Evolutionary conservation across 345 rosid genomes (phyloP).

Genomic region (Sonneratia caseolaris): DNA sequence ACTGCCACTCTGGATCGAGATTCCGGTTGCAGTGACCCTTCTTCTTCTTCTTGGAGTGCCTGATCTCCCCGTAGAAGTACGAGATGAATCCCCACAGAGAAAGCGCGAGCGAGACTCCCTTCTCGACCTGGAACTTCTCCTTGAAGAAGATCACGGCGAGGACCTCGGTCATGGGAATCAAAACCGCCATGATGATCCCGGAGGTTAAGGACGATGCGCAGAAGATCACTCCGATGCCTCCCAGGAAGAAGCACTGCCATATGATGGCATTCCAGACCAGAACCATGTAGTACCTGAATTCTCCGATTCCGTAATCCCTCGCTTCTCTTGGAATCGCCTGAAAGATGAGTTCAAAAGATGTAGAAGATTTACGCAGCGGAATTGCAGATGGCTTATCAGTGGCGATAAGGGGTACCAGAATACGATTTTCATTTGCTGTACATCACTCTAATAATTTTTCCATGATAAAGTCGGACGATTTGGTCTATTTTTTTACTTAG

Average conservation of each 20-base stretch:
- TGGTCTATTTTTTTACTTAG: no score
- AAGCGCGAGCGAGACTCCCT: constrained; percentile 53
- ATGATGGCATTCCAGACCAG: constrained; percentile 29
- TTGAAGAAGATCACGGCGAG: constrained; percentile 55
- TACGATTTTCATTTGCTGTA: no score
- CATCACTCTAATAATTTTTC: no score
- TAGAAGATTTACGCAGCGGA: not conserved
- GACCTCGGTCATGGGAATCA: constrained; percentile 51
- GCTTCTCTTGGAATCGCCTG: constrained; percentile 66
- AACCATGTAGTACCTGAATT: constrained; percentile 38
- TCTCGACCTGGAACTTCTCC: constrained; percentile 59
- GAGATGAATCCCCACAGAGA: constrained; percentile 71
- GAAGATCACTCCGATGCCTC: constrained; percentile 54
- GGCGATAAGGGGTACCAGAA: no score
- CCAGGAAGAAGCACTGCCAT: constrained; percentile 62
- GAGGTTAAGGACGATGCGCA: constrained; percentile 55
- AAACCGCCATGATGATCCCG: constrained; percentile 39
- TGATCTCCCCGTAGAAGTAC: constrained; percentile 59
- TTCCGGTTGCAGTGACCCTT: not conserved
- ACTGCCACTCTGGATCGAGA: not conserved
- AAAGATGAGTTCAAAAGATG: not conserved
- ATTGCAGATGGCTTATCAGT: no score
- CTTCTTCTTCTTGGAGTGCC: constrained; percentile 22
- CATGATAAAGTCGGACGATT: no score
- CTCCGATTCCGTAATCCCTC: constrained; percentile 39